Evolutionary conservation across 176 grass and related monocot genomes (phyloP), one percentile per base, ranked within the genome.

Genomic region (Avena sativa): DNA sequence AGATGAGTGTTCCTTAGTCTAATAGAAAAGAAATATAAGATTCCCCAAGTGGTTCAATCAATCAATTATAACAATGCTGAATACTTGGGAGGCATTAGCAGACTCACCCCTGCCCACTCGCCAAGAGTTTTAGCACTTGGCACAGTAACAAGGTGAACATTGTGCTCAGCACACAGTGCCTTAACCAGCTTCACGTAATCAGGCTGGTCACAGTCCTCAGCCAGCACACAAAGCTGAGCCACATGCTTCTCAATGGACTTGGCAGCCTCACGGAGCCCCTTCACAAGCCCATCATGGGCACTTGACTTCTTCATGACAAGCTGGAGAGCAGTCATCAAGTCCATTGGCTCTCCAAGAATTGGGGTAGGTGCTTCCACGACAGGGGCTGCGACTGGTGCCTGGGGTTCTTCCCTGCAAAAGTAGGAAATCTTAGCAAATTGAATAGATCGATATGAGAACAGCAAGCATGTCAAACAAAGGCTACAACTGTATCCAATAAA

Each of bases 101-200:
- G 28, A 84, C 93, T 66, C 79, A 95, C 93, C 85, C 93, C 93
- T 51, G 88, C 86, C 93, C 93, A 95, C 84, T 95, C 93, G 19
- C 90, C 93, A 46, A 95, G 88, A 34, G 93, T 90, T 49, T 95
- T 95, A 80, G 93, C 89, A 81, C 78, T 88, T n/a, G 93, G 90
- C 28, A 95, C 93, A 0, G 90, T 92, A 30, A 95, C 89, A 3
- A 95, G 60, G 83, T 92, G 90, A 71, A 95, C 93, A 81, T 92
- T 95, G 72, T 95, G 93, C 21, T 92, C 93, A 66, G 83, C 88
- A 6, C 90, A 95, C 4, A 95, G 88, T 36, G 90, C 90, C 74
- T 95, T 95, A 23, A 95, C 86, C n/a, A 95, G 86, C 83, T 95
- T 95, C 40, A 92, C 90, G 25, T 92, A 94, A 70, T 94, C 93